Conservation (phyloP, 1,284 basidiomycete species). For the Rhodotorula sp. region DNA sequence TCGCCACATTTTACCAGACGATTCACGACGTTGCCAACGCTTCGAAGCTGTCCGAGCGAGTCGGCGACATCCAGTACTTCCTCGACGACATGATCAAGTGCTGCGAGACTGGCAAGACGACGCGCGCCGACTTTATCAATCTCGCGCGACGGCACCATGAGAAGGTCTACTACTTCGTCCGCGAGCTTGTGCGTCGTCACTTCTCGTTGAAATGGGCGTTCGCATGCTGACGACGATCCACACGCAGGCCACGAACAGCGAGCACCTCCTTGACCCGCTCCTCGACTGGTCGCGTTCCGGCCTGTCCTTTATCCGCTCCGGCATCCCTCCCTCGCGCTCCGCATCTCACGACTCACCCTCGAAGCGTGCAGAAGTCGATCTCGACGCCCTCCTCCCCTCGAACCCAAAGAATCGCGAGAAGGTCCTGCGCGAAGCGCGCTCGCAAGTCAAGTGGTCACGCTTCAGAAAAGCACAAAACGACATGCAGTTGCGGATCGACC, state of each 20-base stretch:
- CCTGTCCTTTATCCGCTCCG: constrained; percentile 28
- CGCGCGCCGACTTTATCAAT: constrained; percentile 30
- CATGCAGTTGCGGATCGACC: constrained; percentile 28
- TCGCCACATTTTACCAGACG: constrained; percentile 38
- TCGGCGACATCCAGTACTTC: constrained; percentile 39
- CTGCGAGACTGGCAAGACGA: constrained; percentile 19
- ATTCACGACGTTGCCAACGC: constrained; percentile 39
- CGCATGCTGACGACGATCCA: neutral
- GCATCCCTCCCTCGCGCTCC: constrained; percentile 19
- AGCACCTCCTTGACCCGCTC: constrained; percentile 27
- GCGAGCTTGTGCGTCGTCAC: constrained; percentile 28
- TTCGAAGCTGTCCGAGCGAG: constrained; percentile 26
- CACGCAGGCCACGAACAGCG: constrained; percentile 12
- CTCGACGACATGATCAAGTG: constrained; percentile 30
- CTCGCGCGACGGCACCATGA: constrained; percentile 33
- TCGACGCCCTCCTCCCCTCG: constrained; percentile 11
- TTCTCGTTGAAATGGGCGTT: neutral
- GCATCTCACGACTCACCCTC: neutral
- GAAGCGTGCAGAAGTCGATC: constrained; percentile 8
- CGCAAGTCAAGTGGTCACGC: constrained; percentile 22
- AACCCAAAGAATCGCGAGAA: neutral
- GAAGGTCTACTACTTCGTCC: constrained; percentile 31
- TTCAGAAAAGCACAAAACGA: constrained; percentile 29
- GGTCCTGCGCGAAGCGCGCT: constrained; percentile 23
- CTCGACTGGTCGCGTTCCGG: constrained; percentile 29